Conservation (phyloP, 1,284 basidiomycete genomes). For the Pseudozyma sp. region DNA sequence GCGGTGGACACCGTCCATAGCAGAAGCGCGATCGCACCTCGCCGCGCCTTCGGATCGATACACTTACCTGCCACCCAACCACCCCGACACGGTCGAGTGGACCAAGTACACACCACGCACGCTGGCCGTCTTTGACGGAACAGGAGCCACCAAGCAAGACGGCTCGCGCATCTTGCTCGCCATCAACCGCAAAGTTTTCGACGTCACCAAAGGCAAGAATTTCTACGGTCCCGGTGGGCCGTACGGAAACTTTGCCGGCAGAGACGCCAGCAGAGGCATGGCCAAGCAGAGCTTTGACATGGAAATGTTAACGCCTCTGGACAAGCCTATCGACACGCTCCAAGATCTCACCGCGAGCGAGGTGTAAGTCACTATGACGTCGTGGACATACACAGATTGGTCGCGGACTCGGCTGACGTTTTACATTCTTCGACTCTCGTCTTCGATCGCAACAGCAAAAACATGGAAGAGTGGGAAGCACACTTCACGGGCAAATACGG, state of each 20-base stretch:
- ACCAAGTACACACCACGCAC: constrained; percentile 63
- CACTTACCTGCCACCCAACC: constrained; percentile 56
- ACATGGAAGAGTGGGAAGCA: constrained; percentile 61
- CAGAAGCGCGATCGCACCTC: constrained; percentile 40
- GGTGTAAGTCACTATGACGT: constrained; percentile 74
- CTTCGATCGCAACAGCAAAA: constrained; percentile 30
- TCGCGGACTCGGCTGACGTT: neutral
- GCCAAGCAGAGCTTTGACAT: constrained; percentile 93
- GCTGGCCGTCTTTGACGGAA: constrained; percentile 64
- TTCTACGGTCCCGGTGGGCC: constrained; percentile 95
- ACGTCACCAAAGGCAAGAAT: constrained; percentile 85
- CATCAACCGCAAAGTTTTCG: constrained; percentile 88
- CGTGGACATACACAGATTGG: neutral
- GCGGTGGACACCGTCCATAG: constrained; percentile 39
- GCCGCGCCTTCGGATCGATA: constrained; percentile 46
- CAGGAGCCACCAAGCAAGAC: constrained; percentile 26
- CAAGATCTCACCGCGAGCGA: constrained; percentile 81
- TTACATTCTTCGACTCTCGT: neutral
- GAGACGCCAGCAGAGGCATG: constrained; percentile 94
- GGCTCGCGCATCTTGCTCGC: constrained; percentile 79
- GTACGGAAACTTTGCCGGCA: constrained; percentile 95
- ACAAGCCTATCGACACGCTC: constrained; percentile 86
- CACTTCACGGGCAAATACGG: constrained; percentile 66
- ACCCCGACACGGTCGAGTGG: constrained; percentile 59
- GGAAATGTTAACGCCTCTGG: constrained; percentile 88